Evolutionary conservation across 495 filamentous ascomycete genomes (phyloP), one percentile per base, ranked within the genome.

Genomic region (Xylaria castorea): DNA sequence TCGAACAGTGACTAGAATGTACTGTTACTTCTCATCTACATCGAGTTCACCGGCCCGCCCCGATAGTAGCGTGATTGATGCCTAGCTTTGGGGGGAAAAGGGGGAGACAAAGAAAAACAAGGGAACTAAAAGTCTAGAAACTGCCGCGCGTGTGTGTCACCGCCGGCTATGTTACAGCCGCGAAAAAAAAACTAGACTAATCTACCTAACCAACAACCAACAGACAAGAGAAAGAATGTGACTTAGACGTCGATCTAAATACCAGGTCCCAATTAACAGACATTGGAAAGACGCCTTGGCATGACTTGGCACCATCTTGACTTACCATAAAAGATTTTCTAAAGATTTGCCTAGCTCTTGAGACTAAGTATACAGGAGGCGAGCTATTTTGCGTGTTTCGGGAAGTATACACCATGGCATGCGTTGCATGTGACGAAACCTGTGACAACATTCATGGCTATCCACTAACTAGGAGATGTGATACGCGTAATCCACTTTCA

Each of bases 131-230:
- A 44, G 50, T 68, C 34, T 40, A 55, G n/a, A 68, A 57, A 68
- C 50, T 68, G 50, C 66, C 66, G 66, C 66, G 66, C 66, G 48
- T 68, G 22, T 68, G 66, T 68, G 27, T 57, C 53, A 18, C 20
- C 20, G 12, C 27, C 27, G 27, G 30, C 0, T 38, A 67, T 48
- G 64, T 25, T 36, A 53, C 48, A 67, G 46, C 64, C 64, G 64
- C 64, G 64, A 5, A 25, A 51, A 25, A 30, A 64, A 38, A 27
- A 11, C n/a, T n/a, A n/a, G 38, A 50, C 0, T 4, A 44, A 30
- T 22, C 30, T 46, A 51, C 16, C 9, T 7, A 48, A 34, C 64
- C 20, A 67, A 67, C 64, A 67, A 67, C 64, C 64, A 67, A 67
- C 64, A 67, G 12, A 48, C 27, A 66, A 57, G 30, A 22, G n/a